Evolutionary conservation across 306 rosid species (phyloP).

Genomic region (Inga laurina): DNA sequence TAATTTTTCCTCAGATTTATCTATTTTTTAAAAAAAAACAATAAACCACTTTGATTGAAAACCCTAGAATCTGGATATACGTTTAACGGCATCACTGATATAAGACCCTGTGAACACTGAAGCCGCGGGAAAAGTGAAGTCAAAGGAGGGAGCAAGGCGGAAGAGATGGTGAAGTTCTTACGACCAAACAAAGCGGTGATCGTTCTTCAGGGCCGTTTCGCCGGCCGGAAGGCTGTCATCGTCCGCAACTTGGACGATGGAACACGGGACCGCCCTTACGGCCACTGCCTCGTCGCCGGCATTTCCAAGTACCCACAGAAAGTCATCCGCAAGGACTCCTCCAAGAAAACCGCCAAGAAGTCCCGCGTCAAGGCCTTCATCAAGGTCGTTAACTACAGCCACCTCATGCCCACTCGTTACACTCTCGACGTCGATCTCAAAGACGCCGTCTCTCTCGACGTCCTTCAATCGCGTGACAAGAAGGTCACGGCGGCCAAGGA

Average conservation of each 20-base stretch:
- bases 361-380: slow-evolving; percentile 36
- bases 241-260: slow-evolving; percentile 36
- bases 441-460: slow-evolving; percentile 35
- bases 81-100: too few relatives aligned
- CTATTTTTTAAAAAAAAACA: too few relatives aligned
- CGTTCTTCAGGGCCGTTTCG: slow-evolving; percentile 35
- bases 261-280: slow-evolving; percentile 35
- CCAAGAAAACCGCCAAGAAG: slow-evolving; percentile 18
- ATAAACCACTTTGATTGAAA: too few relatives aligned
- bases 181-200: slow-evolving; percentile 34
- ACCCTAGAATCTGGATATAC: too few relatives aligned
- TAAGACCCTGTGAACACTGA: too few relatives aligned
- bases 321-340: slow-evolving; percentile 39
- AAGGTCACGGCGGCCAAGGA: slow-evolving; percentile 47
- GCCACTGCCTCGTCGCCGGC: slow-evolving; percentile 41
- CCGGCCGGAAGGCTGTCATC: slow-evolving; percentile 41
- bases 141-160: not conserved
- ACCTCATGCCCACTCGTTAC: slow-evolving; percentile 42
- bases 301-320: slow-evolving; percentile 35
- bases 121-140: too few relatives aligned
- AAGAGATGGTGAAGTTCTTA: slow-evolving; percentile 38
- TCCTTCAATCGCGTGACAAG: slow-evolving; percentile 36
- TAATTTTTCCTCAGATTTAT: too few relatives aligned
- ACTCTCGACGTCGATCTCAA: slow-evolving; percentile 49
- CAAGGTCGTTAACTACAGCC: slow-evolving; percentile 33